Evolutionary conservation across 2,329 filamentous ascomycete species (phyloP), one percentile per base, ranked within the genome.

Genomic region (Chrysoporthe puriensis): DNA sequence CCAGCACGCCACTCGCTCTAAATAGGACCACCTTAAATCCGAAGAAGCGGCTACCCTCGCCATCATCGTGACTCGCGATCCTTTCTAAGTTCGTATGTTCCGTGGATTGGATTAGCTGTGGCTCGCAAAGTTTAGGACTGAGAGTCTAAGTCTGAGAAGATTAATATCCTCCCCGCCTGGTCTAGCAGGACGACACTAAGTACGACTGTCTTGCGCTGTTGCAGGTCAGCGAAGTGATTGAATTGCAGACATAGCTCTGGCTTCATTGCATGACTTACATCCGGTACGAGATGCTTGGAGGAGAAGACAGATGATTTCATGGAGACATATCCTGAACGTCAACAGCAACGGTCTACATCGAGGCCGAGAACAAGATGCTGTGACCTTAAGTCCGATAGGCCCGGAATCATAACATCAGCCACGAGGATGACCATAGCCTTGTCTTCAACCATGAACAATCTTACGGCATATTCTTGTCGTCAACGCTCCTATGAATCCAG

Each of bases 351-450:
- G 21, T 32, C 1, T 18, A 34, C 26, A 21, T 61, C 32, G 42
- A 14, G 14, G 21, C 40, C n/a, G 42, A 18, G 58, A 34, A 48
- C 14, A 21, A n/a, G 40, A 13, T 46, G n/a, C 11, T 34, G 36
- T 46, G 26, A 11, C 26, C 44, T 52, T 64, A 64, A 57, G 21
- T 64, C 62, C 62, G 62, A 57, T 57, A 64, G 14, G 46, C 40
- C 62, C 62, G 50, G 21, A 54, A 34, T 32, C 48, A n/a, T 57
- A 50, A 48, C 46, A 43, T 57, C 52, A 56, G 16, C n/a, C 8
- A 18, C 43, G 18, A 32, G 6, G 21, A 57, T 34, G 13, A 34
- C 44, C 11, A 6, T 21, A 7, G 42, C 14, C 18, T 8, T 8
- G 14, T 42, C 13, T 54, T 32, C 13, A 6, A 54, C 13, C 13